phyloP scores from a whole-genome alignment of 345 rosid genomes.

The Eucalyptus cloeziana region DNA sequence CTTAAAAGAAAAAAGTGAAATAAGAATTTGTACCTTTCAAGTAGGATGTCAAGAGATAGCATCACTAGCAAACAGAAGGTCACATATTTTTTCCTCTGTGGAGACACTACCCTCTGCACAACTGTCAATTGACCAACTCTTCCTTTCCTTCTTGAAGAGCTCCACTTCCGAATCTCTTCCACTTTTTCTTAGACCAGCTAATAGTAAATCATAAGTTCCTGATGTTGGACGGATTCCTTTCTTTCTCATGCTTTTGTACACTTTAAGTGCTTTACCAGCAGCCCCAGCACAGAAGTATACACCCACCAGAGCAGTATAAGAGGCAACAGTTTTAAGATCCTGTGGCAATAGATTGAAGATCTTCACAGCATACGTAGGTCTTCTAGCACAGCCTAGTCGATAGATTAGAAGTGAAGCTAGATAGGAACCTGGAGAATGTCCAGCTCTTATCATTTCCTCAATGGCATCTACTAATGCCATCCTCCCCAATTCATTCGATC shows the following conservation, averaged over 20 bases:
- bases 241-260: constrained; percentile 39
- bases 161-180: constrained; percentile 34
- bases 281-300: constrained; percentile 68
- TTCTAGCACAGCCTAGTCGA: constrained; percentile 64
- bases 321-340: constrained; percentile 48
- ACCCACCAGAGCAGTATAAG: constrained; percentile 58
- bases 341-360: constrained; percentile 50
- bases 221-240: constrained; percentile 40
- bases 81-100: constrained; percentile 50
- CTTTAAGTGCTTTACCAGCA: constrained; percentile 57
- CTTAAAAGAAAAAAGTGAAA: not conserved
- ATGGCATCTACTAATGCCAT: constrained; percentile 25
- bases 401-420: constrained; percentile 47
- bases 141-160: constrained; percentile 51
- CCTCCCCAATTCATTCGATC: constrained; percentile 23
- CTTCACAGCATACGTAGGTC: constrained; percentile 51
- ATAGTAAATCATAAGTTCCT: constrained; percentile 56
- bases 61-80: constrained; percentile 46
- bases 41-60: not conserved
- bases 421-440: constrained; percentile 51
- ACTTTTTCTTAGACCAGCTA: constrained; percentile 58
- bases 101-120: constrained; percentile 12
- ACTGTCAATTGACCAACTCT: constrained; percentile 13
- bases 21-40: not conserved
- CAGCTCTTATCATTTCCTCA: constrained; percentile 36